These are phyloP conservation scores for Chimonanthus praecox DNA, from an alignment of 164 flowering plant species.

Conservation along the genomic window DNA sequence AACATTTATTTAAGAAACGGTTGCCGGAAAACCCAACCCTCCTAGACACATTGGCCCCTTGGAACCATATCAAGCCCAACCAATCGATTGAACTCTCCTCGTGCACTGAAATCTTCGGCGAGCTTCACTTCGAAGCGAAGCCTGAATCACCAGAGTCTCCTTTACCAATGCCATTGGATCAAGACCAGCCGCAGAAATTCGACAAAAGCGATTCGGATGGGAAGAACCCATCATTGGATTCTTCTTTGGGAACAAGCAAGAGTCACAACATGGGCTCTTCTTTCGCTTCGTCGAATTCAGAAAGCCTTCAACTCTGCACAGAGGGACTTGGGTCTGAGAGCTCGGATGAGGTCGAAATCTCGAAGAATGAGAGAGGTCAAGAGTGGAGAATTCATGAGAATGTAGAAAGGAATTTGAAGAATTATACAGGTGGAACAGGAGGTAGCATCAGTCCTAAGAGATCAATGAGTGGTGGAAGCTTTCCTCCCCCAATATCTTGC, in stretches of 20 bases:
- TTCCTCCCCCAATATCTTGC: conserved; percentile 82
- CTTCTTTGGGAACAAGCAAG: conserved; percentile 4
- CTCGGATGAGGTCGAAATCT: conserved; percentile 59
- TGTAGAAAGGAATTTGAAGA: not conserved
- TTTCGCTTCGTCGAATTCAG: conserved; percentile 33
- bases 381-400: not conserved
- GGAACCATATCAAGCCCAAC: conserved; percentile 44
- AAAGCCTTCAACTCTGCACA: conserved; percentile 62
- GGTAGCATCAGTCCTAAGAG: conserved; percentile 17
- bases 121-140: conserved; percentile 59
- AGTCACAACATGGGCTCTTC: conserved; percentile 1
- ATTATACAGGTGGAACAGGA: not conserved
- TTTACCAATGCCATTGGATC: not conserved
- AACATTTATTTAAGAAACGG: conserved; percentile 59
- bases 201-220: not conserved
- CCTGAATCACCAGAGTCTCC: conserved; percentile 8
- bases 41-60: conserved; percentile 45
- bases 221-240: conserved; percentile 6
- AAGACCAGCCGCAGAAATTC: not conserved
- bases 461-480: conserved; percentile 22
- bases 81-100: conserved; percentile 25
- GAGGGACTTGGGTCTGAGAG: conserved; percentile 88
- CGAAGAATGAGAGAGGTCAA: conserved; percentile 11
- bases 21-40: conserved; percentile 45
- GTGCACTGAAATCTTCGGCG: conserved; percentile 73